A percentile compares a stretch with the other conserved stretches of the same genome.
These are phyloP conservation scores for Nyctanthes arbortristis DNA, from an alignment of 257 asterid species.

Conservation along the genomic window DNA sequence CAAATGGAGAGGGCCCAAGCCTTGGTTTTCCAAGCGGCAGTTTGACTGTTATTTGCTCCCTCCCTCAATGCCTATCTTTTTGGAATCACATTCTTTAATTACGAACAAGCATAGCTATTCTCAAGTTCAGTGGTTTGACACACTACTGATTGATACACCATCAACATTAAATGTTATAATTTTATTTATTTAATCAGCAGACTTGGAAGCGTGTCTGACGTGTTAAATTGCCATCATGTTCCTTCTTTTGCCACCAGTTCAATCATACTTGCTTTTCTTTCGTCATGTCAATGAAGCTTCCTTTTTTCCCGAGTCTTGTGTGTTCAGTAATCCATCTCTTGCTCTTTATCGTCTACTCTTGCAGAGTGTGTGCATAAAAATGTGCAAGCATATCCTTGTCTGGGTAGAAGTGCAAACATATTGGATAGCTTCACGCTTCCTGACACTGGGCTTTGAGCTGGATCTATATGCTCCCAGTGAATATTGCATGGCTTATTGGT, in stretches of 20 bases:
- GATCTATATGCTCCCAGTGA: conserved; percentile 88
- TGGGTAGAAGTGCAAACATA: conserved; percentile 99
- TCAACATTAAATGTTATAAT: not conserved
- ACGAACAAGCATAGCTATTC: not conserved
- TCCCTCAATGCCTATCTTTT: not conserved
- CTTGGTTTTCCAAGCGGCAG: not conserved
- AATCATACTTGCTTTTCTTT: conserved; percentile 3
- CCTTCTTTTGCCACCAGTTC: not conserved
- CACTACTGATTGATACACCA: not conserved
- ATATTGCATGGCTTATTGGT: conserved; percentile 99
- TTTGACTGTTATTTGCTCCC: conserved; percentile 12
- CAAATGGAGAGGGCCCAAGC: not conserved
- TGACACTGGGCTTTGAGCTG: conserved; percentile 84
- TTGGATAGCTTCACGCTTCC: conserved; percentile 94
- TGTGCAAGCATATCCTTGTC: conserved; percentile 74
- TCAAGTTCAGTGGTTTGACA: not conserved
- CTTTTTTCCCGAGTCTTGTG: not conserved
- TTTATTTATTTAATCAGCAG: not conserved
- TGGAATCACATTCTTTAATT: not conserved
- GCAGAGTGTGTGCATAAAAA: conserved; percentile 63
- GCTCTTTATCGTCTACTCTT: conserved; percentile 14
- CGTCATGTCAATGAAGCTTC: not conserved
- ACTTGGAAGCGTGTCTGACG: not conserved
- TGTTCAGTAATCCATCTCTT: conserved; percentile 23
- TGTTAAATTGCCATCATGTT: not conserved